Percentiles rank a stretch among this genome's conserved stretches.
These are phyloP conservation scores for Xylona heveae DNA, from an alignment of 495 filamentous ascomycete species.

Conservation along the genomic window DNA sequence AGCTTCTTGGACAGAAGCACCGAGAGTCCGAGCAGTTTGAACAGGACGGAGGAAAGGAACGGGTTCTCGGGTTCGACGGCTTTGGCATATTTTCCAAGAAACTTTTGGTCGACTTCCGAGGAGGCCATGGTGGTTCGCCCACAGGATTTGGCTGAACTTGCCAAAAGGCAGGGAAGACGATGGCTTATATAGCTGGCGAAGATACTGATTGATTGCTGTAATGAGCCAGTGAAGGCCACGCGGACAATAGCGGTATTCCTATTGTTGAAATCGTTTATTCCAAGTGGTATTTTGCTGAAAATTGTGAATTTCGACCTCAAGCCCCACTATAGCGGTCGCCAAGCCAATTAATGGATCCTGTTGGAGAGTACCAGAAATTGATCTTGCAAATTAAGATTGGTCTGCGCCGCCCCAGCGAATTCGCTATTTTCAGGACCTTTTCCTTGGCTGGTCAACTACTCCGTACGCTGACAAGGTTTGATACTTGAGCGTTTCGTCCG, in stretches of 20 bases:
- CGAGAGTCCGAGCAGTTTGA: slow-evolving; percentile 76
- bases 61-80: slow-evolving; percentile 48
- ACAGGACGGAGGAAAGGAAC: slow-evolving; percentile 58
- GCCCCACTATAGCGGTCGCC: background rate
- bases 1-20: slow-evolving; percentile 75
- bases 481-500: too few species aligned
- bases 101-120: slow-evolving; percentile 93
- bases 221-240: background rate
- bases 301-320: background rate
- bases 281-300: too few species aligned
- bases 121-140: slow-evolving; percentile 47
- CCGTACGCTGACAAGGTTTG: too few species aligned
- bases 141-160: background rate
- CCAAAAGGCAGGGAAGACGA: background rate
- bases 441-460: too few species aligned
- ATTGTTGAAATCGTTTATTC: background rate
- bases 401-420: too few species aligned
- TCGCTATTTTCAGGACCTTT: too few species aligned
- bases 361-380: too few species aligned
- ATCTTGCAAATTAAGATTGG: too few species aligned
- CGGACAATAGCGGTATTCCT: background rate
- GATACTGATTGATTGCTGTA: background rate
- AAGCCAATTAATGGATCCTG: too few species aligned
- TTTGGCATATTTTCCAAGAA: slow-evolving; percentile 68
- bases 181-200: background rate